phyloP scores from a whole-genome alignment of 352 stramenopile genomes.

The Thalassiosira livingstoniorum region DNA sequence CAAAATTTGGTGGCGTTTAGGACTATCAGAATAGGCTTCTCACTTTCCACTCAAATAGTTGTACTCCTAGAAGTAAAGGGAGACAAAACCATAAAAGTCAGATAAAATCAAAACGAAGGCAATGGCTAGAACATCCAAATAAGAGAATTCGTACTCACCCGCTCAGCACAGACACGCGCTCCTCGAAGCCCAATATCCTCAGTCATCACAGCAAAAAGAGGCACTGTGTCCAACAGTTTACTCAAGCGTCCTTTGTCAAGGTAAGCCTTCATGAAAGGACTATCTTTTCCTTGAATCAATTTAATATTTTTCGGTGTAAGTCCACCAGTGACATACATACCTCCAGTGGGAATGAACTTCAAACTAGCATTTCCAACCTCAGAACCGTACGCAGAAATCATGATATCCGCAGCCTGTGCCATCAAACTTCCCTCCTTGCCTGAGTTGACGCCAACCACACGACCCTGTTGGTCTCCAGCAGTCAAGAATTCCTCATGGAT shows the following conservation, averaged over 20 bases:
- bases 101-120: too few relatives aligned
- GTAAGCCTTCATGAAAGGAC: constrained; percentile 82
- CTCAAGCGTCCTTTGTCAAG: constrained; percentile 82
- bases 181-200: constrained; percentile 84
- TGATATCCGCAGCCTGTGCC: constrained; percentile 92
- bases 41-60: too few relatives aligned
- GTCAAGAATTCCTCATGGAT: constrained; percentile 76
- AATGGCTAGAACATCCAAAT: too few relatives aligned
- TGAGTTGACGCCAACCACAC: constrained; percentile 75
- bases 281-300: constrained; percentile 88
- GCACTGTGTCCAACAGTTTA: constrained; percentile 70
- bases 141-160: too few relatives aligned
- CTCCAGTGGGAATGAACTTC: constrained; percentile 95
- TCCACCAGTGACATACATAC: constrained; percentile 96
- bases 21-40: too few relatives aligned
- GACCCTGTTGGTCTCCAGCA: constrained; percentile 90
- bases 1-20: too few relatives aligned
- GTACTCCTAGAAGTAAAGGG: too few relatives aligned
- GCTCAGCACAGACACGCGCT: constrained; percentile 63
- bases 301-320: constrained; percentile 97
- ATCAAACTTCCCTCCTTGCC: constrained; percentile 77
- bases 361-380: constrained; percentile 92
- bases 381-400: constrained; percentile 93
- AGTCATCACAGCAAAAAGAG: constrained; percentile 78
- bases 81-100: too few relatives aligned